Evolutionary conservation across 2,329 filamentous ascomycete genomes (phyloP), one percentile per base, ranked within the genome.

Genomic region (Calonectria montana): DNA sequence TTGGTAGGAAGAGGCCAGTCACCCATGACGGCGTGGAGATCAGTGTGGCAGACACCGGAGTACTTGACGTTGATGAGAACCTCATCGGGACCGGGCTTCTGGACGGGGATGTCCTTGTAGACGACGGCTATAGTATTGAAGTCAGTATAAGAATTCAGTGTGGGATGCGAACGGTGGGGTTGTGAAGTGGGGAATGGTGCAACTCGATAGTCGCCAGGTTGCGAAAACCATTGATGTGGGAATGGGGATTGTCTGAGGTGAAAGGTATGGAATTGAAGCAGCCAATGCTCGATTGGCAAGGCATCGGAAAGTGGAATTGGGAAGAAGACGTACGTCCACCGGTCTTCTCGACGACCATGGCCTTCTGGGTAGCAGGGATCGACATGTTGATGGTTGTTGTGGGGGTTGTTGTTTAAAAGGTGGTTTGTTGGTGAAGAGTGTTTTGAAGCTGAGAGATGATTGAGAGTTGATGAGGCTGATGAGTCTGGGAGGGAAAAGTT

Each of bases 1-100:
- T 97, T 97, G 81, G 90, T 90, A n/a, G 87, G 83, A 64, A 98
- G 85, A 64, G 96, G 95, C 95, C 95, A 98, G 87, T 98, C 95
- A 70, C 95, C 95, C 75, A 94, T 94, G 85, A 96, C 90, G 79
- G 94, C 94, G 83, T 91, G 88, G 63, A 90, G 88, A 83, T 97
- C 94, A 41, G 95, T 97, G 88, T 97, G 95, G 89, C 95, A 97
- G 77, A 97, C 95, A 82, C 95, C 95, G 31, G 93, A 94, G 88
- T 91, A 97, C 84, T 95, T 95, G 89, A 97, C 90, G 86, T 97
- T 96, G 86, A 98, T 87, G 76, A 98, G 93, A 77, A 98, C 94
- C 86, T 98, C 94, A 86, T 97, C 95, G 65, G 95, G 93, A 25
- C 92, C 94, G 45, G 96, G 96, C 83, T 92, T 90, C 74, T 88